phyloP scores from a whole-genome alignment of 805 yeast genomes.

The Yarrowia sp. region DNA sequence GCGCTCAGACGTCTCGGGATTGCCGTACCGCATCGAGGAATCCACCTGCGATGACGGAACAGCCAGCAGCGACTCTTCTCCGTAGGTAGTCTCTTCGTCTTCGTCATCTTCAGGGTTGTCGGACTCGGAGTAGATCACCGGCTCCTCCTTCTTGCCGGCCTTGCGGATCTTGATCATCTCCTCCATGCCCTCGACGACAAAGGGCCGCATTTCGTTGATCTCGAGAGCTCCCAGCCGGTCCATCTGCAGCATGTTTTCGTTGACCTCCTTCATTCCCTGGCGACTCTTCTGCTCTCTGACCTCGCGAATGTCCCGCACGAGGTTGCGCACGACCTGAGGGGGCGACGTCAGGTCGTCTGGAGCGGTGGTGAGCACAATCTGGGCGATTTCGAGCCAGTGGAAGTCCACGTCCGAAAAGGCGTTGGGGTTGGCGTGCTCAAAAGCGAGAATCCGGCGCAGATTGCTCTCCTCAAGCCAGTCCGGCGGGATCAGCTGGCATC shows the following conservation, averaged over 20 bases:
- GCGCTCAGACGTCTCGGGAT: neutral
- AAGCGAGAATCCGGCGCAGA: constrained; percentile 59
- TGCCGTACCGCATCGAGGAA: constrained; percentile 6
- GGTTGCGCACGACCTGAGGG: constrained; percentile 63
- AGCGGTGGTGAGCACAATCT: constrained; percentile 65
- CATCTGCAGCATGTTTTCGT: constrained; percentile 77
- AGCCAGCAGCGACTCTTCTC: constrained; percentile 2
- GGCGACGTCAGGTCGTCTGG: constrained; percentile 76
- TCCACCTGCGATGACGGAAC: constrained; percentile 9
- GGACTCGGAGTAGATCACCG: constrained; percentile 2
- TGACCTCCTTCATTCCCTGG: constrained; percentile 72
- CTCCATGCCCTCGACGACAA: constrained; percentile 76
- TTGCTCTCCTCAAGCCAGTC: constrained; percentile 66
- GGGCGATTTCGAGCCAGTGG: constrained; percentile 84
- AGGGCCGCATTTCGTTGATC: constrained; percentile 83
- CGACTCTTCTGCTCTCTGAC: constrained; percentile 76
- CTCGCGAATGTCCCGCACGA: constrained; percentile 82
- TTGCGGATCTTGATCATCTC: constrained; percentile 60
- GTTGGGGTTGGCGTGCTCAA: constrained; percentile 57
- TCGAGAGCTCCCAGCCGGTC: constrained; percentile 82
- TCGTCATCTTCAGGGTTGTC: constrained; percentile 22
- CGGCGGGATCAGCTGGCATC: constrained; percentile 84
- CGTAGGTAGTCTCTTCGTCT: constrained; percentile 23
- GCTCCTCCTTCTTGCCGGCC: constrained; percentile 32
- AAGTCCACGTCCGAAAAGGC: constrained; percentile 56